Conservation (phyloP, 305 asterid genomes). For the Salvia sclarea region DNA sequence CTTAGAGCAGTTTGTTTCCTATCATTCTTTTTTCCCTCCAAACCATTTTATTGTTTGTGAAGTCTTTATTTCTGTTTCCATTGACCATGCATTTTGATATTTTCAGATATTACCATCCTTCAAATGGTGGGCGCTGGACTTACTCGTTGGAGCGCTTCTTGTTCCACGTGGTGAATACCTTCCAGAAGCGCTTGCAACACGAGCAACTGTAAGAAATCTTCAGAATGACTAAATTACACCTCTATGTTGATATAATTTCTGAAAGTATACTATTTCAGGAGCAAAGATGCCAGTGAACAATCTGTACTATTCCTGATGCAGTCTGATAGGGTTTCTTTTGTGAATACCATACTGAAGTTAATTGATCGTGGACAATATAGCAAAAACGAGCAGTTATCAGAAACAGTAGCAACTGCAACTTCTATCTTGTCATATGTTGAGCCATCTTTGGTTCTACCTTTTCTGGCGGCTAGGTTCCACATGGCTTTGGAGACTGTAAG, state of each 20-base stretch:
- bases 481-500: conserved; percentile 99
- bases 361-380: conserved; percentile 99
- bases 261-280: conserved; percentile 59
- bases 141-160: conserved; percentile 80
- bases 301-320: conserved; percentile 57
- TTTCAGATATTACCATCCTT: conserved; percentile 97
- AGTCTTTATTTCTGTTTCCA: conserved; percentile 30
- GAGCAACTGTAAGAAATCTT: conserved; percentile 81
- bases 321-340: conserved; percentile 82
- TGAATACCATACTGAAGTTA: conserved; percentile 72
- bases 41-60: conserved; percentile 17
- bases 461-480: conserved; percentile 87
- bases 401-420: conserved; percentile 91
- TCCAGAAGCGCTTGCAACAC: conserved; percentile 82
- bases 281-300: conserved; percentile 52
- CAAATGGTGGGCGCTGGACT: conserved; percentile 99
- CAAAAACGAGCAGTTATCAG: conserved; percentile 88
- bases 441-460: conserved; percentile 93
- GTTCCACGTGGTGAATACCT: conserved; percentile 76
- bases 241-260: conserved; percentile 39
- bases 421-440: conserved; percentile 94
- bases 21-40: conserved; percentile 20
- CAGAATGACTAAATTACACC: conserved; percentile 7
- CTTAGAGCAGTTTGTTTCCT: conserved; percentile 91
- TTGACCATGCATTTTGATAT: conserved; percentile 17